Evolutionary conservation across 805 yeast genomes (phyloP).

Genomic region (Teunomyces atbi): DNA sequence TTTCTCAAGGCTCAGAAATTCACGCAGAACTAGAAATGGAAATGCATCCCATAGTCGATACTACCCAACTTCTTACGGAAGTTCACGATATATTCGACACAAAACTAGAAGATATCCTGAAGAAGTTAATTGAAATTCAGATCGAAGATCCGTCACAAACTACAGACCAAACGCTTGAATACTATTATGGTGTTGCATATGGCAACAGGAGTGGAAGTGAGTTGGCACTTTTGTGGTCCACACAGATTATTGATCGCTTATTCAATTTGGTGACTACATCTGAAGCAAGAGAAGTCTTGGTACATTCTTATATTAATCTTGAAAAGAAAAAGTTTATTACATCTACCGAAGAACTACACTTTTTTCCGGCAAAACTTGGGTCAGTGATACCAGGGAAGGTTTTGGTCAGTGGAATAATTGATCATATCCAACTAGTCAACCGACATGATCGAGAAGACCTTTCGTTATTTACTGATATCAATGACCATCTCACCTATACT

Average conservation of each 20-base stretch:
- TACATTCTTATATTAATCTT: constrained; percentile 50
- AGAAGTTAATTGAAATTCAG: background rate
- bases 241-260: constrained; percentile 39
- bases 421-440: constrained; percentile 36
- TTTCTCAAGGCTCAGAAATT: constrained; percentile 45
- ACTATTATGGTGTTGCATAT: background rate
- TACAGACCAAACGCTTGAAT: background rate
- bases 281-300: constrained; percentile 60
- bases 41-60: constrained; percentile 40
- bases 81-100: background rate
- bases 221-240: constrained; percentile 37
- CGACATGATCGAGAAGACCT: constrained; percentile 12
- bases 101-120: background rate
- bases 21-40: constrained; percentile 49
- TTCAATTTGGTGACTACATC: constrained; percentile 43
- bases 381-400: constrained; percentile 17
- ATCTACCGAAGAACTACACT: background rate
- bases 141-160: background rate
- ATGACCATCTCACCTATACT: constrained; percentile 14
- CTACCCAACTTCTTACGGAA: background rate
- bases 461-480: constrained; percentile 24
- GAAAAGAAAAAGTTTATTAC: constrained; percentile 15
- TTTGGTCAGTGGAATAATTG: constrained; percentile 65
- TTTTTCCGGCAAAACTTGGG: background rate
- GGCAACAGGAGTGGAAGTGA: constrained; percentile 15